Evolutionary conservation across 2,329 filamentous ascomycete genomes (phyloP), one percentile per base, ranked within the genome.

Genomic region (Pyricularia sp.): DNA sequence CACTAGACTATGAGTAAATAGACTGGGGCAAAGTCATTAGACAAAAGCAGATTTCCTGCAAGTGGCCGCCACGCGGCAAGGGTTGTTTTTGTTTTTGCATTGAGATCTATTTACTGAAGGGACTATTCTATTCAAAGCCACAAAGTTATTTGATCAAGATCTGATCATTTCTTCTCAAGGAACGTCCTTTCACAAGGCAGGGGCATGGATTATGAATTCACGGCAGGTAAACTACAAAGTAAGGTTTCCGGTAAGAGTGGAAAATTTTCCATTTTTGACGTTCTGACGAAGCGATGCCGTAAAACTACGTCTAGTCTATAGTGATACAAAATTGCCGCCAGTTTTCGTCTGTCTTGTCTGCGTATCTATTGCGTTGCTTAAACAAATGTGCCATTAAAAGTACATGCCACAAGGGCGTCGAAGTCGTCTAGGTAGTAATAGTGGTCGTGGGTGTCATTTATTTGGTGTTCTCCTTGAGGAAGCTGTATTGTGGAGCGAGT

Each of bases 381-480:
- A 67, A 30, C 30, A 58, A 59, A 67, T 67, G 42, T 61, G 26
- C 26, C 26, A 23, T 33, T 67, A 67, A 67, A 67, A 67, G 30
- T 67, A 67, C 66, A 67, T 58, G 66, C 66, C 66, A 23, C 58
- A 26, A 61, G 58, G 58, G 58, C 58, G 58, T 26, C 25, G 58
- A 61, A 61, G 58, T 61, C 58, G 58, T 61, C 58, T 61, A 61
- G 12, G 58, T 23, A 25, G 58, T 61, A 25, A 61, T 61, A 26
- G 58, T 61, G 23, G 58, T 61, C 58, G 23, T 61, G 25, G n/a
- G 11, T 25, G 25, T 61, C 58, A n/a, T 33, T 83, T 92, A 93
- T 83, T 84, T 83, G 77, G 89, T 92, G 76, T 87, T 80, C 73
- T 91, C 84, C 81, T 87, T 85, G 79, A 93, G 86, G 88, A 82